Base-by-base conservation (phyloP, 2,329 filamentous ascomycete genomes). In the Xylariomycetidae sp. region DNA sequence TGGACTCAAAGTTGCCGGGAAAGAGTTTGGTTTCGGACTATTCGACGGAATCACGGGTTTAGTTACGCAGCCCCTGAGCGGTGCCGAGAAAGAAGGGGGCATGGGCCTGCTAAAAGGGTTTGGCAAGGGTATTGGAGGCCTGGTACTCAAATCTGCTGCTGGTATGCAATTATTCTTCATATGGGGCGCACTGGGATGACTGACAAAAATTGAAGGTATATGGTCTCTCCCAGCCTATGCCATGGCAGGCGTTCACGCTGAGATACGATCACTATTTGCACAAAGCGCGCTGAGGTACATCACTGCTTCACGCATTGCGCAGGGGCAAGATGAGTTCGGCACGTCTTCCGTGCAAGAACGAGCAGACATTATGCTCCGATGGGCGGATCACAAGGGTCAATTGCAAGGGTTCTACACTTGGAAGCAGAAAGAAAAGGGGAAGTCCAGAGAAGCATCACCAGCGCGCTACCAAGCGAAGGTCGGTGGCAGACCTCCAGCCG, bases 11-110 rank as follows among this genome's bases (percentile, higher is more conserved):
- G 80, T 88, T 27, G 89, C 88, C 4, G 77, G 84, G 2, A 88
- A 84, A 56, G 85, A 87, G 52, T 81, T 92, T 38, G 81, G 80
- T 0, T 74, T 82, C 35, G 87, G 88, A 0, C 64, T 94, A 16
- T 92, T 80, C 53, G 87, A 94, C 51, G 88, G 87, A 4, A 77
- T 92, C 18, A 80, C 87, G 3, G 88, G 88, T 0, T 64, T 95
- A 3, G 73, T 90, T 10, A 90, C 78, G 0, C 88, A 94, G 45
- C 88, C 88, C 0, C 59, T 82, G 4, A 74, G 74, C 39, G 88
- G 80, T 10, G 78, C 77, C 3, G 75, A 75, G 52, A 78, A 85
- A 45, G 76, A 80, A 42, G 80, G 80, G 3, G 53, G 48, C 9
- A 44, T 53, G 5, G 89, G 89, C 1, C 68, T 89, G 6, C 52